These are phyloP conservation scores for Ophiocordyceps camponoti-floridani DNA, from an alignment of 2,329 filamentous ascomycete genomes.

Conservation along the genomic window DNA sequence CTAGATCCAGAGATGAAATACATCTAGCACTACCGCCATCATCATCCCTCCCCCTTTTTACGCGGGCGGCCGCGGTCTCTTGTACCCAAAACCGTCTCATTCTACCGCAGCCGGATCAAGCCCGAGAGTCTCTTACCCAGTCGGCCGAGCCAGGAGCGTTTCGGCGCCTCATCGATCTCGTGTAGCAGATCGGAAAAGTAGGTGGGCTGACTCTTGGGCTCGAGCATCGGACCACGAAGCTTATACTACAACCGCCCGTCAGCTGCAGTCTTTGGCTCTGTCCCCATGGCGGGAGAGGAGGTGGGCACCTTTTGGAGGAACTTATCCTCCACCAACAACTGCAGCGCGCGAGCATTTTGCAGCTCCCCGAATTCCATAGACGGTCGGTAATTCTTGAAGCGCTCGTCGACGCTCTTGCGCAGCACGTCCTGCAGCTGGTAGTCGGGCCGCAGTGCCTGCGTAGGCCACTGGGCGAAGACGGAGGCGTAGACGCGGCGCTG, in stretches of 20 bases:
- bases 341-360: slow-evolving; percentile 39
- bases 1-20: slow-evolving; percentile 74
- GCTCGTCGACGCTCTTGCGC: slow-evolving; percentile 15
- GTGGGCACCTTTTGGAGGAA: slow-evolving; percentile 32
- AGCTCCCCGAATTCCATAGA: slow-evolving; percentile 29
- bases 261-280: not conserved
- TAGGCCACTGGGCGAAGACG: slow-evolving; percentile 38
- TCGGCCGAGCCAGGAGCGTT: slow-evolving; percentile 32
- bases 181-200: slow-evolving; percentile 43
- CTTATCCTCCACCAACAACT: slow-evolving; percentile 39
- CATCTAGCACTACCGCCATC: slow-evolving; percentile 29
- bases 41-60: too few species aligned
- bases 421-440: slow-evolving; percentile 43
- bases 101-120: slow-evolving; percentile 37
- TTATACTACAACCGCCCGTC: slow-evolving; percentile 12
- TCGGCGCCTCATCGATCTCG: slow-evolving; percentile 46
- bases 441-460: slow-evolving; percentile 43
- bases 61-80: too few species aligned
- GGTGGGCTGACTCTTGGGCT: slow-evolving; percentile 42
- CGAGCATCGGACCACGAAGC: slow-evolving; percentile 29
- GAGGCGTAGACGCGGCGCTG: slow-evolving; percentile 20
- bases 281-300: not conserved
- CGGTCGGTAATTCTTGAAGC: slow-evolving; percentile 13
- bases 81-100: too few species aligned
- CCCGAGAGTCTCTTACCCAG: slow-evolving; percentile 37